Base-by-base conservation (phyloP, 1,139 yeast genomes). In the Saccharomyces pastorianus region DNA sequence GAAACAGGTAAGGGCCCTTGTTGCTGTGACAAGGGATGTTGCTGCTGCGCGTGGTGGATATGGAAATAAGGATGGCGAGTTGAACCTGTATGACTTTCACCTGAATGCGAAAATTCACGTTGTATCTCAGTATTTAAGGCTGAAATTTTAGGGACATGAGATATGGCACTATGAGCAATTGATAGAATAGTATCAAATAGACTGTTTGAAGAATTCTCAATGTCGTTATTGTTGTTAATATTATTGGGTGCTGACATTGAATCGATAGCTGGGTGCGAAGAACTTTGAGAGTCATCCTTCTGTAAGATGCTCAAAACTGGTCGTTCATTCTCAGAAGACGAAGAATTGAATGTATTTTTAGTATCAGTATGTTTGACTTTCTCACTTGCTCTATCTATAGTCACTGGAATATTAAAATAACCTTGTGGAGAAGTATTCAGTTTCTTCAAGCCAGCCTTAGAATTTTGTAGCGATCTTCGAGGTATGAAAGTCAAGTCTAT, bases 91-190 rank as follows among this genome's bases (percentile, higher is more conserved):
- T 32, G 13, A 25, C 26, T 27, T 20, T 51, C 49, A 11, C 44
- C 25, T n/a, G 44, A 20, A 11, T 38, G 44, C 7, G 44, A 38
- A 6, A 38, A 5, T 17, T 38, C 44, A 38, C 25, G 44, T 13
- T 38, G 44, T 38, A 38, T 38, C 20, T 38, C 46, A 42, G 48
- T 59, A 57, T 23, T 58, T 52, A 11, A 55, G 20, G 23, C 56
- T 11, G 53, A 51, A 17, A 60, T 58, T 48, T 55, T 61, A 11
- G 66, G 64, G 11, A 60, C 54, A 52, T 59, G 64, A 2, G 57
- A 55, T 1, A 62, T 60, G 1, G 65, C 65, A 28, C 55, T 61
- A 34, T 62, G 66, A 9, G 64, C 65, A 32, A 63, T 50, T 13
- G 63, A 58, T 34, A 61, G 44, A 17, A 63, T 51, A 1, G 66